Percentiles rank a stretch among this genome's conserved stretches.
Conservation (phyloP, 352 stramenopile species). For the Globisporangium paroecandrum region DNA sequence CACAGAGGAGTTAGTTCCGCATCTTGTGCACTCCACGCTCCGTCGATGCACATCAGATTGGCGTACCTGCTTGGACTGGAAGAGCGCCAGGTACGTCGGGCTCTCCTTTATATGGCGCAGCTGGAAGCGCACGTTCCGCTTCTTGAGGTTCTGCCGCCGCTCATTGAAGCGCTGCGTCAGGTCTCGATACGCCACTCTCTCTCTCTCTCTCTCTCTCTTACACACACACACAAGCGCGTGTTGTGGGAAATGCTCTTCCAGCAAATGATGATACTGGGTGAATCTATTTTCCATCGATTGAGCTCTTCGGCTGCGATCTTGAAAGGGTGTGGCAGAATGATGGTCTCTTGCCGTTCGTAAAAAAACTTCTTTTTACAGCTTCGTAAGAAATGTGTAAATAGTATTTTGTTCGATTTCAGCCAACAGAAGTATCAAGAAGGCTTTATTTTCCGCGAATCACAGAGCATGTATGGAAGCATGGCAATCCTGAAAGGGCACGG, state of each 20-base stretch:
- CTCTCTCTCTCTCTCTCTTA: not conserved
- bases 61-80: conserved; percentile 50
- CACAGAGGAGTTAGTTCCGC: no score
- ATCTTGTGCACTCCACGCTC: no score
- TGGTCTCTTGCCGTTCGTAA: conserved; percentile 1
- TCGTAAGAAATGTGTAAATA: conserved; percentile 1
- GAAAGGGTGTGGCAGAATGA: conserved; percentile 32
- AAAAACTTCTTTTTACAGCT: conserved; percentile 1
- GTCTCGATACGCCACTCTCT: conserved; percentile 58
- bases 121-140: conserved; percentile 55
- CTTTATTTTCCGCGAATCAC: not conserved
- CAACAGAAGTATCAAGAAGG: not conserved
- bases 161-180: conserved; percentile 45
- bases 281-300: not conserved
- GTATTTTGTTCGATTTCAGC: not conserved
- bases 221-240: not conserved
- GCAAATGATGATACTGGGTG: not conserved
- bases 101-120: conserved; percentile 44
- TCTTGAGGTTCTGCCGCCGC: conserved; percentile 43
- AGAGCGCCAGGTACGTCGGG: conserved; percentile 41
- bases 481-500: conserved; percentile 3
- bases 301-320: conserved; percentile 30
- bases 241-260: not conserved
- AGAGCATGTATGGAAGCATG: not conserved
- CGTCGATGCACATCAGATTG: not conserved